Base-by-base conservation (phyloP, 306 rosid genomes). In the Biancaea sappan region DNA sequence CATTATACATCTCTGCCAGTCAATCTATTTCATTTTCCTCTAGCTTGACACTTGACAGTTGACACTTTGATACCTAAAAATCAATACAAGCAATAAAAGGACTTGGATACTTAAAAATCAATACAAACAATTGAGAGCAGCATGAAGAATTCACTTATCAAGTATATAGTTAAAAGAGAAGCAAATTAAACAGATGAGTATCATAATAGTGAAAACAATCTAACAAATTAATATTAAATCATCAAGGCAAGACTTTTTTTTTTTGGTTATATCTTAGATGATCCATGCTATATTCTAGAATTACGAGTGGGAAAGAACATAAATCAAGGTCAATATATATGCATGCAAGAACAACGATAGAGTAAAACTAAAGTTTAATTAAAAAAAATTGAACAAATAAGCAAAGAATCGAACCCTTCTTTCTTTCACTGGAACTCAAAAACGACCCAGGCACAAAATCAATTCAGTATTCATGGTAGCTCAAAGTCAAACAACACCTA, bases 361-460 rank as follows among this genome's bases (percentile, higher is more conserved):
- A 10, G 28, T 0, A 35, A 70, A 5, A 15, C n/a, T 29, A 13
- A 59, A 63, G 19, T 68, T 18, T 5, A 11, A 22, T 53, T 41
- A 5, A 12, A 2, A 46, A n/a, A 64, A 2, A 12, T 6, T 10
- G 11, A 14, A 11, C 6, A 52, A 29, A 14, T 0, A 40, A 59
- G 53, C 22, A 2, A 31, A 50, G 79, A 69, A 61, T 41, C 69
- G 10, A 77, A 94, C 99, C 99, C 88, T 90, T 94, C 75, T 92
- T 94, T 51, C 99, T 87, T 73, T 94, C 99, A 71, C 99, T 95
- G 76, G 93, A 82, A 59, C 87, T 83, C 2, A 98, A 92, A 34
- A 98, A 92, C 7, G 97, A 94, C 13, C 99, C 99, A 16, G 96
- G 93, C 57, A 94, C 99, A 47, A 92, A 94, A 64, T 94, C 99